A percentile compares a stretch with the other conserved stretches of the same genome.
Evolutionary conservation across 148 eudicot genomes (phyloP).

Genomic region (Selenicereus undatus): DNA sequence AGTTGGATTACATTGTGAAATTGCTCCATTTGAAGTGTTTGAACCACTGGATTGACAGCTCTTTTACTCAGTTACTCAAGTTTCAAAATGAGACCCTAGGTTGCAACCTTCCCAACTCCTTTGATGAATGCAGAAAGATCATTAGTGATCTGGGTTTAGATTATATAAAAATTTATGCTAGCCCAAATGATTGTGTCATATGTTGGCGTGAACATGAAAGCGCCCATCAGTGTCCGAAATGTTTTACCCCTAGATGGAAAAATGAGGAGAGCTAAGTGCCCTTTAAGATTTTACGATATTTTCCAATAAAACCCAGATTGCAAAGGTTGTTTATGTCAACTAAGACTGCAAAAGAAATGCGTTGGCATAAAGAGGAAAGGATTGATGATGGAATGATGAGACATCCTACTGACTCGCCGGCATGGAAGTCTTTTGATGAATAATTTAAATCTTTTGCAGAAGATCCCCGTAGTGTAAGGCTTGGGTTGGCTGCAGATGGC

Average conservation of each 20-base stretch:
- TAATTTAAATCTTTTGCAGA: neutral
- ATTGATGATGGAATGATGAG: neutral
- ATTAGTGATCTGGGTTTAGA: neutral
- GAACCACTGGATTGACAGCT: neutral
- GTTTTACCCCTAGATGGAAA: slow-evolving; percentile 1
- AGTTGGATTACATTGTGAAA: too few relatives aligned
- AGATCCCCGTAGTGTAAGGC: slow-evolving; percentile 2
- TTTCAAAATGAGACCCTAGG: neutral
- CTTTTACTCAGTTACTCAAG: neutral
- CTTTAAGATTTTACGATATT: neutral
- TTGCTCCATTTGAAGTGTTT: neutral
- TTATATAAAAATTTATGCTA: neutral
- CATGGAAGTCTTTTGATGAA: neutral
- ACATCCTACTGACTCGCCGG: neutral
- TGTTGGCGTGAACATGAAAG: neutral
- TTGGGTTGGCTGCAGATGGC: slow-evolving; percentile 8
- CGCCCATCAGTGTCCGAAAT: neutral
- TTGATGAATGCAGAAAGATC: neutral
- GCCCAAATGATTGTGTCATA: neutral
- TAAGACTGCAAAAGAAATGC: neutral
- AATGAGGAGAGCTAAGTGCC: neutral
- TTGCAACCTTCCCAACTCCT: neutral
- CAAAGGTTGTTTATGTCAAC: slow-evolving; percentile 7
- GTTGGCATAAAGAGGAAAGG: slow-evolving; percentile 1
- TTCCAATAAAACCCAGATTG: neutral